phyloP scores from a whole-genome alignment of 2,329 filamentous ascomycete genomes.

The Monosporascus sp. region DNA sequence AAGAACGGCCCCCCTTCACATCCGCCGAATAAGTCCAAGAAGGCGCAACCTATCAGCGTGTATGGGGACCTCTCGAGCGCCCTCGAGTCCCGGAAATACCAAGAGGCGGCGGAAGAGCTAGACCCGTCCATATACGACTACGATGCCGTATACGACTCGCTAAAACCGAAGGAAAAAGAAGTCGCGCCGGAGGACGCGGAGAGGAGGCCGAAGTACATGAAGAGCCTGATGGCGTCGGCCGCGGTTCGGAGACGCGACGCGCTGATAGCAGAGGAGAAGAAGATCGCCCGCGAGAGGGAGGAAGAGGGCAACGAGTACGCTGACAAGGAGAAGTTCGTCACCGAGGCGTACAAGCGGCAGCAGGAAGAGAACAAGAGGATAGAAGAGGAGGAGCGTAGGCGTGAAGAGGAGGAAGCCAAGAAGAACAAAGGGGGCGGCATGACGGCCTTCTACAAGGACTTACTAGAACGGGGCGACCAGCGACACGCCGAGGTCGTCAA shows the following conservation, averaged over 20 bases:
- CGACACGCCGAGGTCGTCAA: conserved; percentile 65
- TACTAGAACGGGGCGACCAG: conserved; percentile 66
- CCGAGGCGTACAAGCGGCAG: conserved; percentile 74
- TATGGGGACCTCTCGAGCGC: conserved; percentile 64
- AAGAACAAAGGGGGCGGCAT: conserved; percentile 65
- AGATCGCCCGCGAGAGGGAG: conserved; percentile 70
- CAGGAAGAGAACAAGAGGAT: conserved; percentile 67
- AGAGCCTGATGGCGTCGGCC: conserved; percentile 64
- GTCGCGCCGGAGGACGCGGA: conserved; percentile 45
- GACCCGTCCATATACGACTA: conserved; percentile 81
- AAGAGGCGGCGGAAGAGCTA: conserved; percentile 57
- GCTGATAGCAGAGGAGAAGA: conserved; percentile 73
- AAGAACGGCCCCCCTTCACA: conserved; percentile 27
- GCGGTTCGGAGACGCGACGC: conserved; percentile 73
- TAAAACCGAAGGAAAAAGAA: conserved; percentile 56
- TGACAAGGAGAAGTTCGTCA: conserved; percentile 83
- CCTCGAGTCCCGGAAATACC: conserved; percentile 57
- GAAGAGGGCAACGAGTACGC: conserved; percentile 76
- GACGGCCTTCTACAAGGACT: conserved; percentile 70
- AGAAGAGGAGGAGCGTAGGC: conserved; percentile 64
- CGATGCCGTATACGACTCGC: conserved; percentile 73
- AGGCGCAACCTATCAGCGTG: conserved; percentile 32
- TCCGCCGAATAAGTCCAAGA: conserved; percentile 40
- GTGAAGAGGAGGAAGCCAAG: conserved; percentile 59
- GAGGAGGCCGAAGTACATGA: conserved; percentile 73